A percentile compares a stretch with the other conserved stretches of the same genome.
Evolutionary conservation across 345 rosid genomes (phyloP).

Genomic region (Lumnitzera littorea): DNA sequence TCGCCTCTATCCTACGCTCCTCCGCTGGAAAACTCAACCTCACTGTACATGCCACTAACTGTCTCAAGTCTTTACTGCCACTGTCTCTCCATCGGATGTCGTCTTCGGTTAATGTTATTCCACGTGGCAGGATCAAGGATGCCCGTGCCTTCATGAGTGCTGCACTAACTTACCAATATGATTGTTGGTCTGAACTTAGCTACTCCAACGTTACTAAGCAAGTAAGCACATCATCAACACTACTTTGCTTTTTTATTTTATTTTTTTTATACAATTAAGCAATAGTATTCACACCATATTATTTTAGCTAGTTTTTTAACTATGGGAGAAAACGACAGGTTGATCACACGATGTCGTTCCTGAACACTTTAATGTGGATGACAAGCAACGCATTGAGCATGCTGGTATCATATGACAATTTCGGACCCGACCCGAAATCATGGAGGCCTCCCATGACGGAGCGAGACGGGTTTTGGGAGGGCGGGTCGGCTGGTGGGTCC

Average conservation of each 20-base stretch:
- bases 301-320: too few species aligned
- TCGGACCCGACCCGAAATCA: constrained; percentile 30
- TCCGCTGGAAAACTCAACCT: constrained; percentile 53
- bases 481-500: constrained; percentile 12
- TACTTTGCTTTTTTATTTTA: too few species aligned
- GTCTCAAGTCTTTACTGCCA: constrained; percentile 39
- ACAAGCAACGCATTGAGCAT: constrained; percentile 75
- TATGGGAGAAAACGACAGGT: constrained; percentile 3
- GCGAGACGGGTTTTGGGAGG: constrained; percentile 66
- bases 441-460: constrained; percentile 76
- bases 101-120: constrained; percentile 30
- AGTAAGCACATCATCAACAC: too few species aligned
- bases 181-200: constrained; percentile 61
- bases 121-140: constrained; percentile 48
- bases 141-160: constrained; percentile 83
- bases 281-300: too few species aligned
- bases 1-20: constrained; percentile 41
- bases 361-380: constrained; percentile 31
- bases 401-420: constrained; percentile 52
- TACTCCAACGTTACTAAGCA: constrained; percentile 55
- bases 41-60: constrained; percentile 48
- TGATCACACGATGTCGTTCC: constrained; percentile 51
- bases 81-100: constrained; percentile 45
- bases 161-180: constrained; percentile 65
- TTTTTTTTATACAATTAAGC: not conserved